Percentiles rank a stretch among this genome's conserved stretches.
Conservation (phyloP, 441 rosid genomes). For the Macaranga tanarius region DNA sequence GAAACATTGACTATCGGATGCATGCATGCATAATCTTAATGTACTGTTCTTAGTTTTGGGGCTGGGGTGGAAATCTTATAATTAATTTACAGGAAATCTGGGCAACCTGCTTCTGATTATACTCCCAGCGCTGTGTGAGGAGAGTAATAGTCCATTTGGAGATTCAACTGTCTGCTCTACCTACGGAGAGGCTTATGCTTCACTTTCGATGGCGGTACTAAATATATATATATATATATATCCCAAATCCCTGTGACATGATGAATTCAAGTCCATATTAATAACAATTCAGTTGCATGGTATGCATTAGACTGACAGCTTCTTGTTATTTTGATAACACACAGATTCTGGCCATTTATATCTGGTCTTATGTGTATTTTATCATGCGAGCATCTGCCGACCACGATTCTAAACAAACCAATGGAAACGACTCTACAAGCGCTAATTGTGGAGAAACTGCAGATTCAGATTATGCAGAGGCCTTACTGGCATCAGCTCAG, state of each 20-base stretch:
- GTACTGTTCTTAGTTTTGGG: too few species aligned
- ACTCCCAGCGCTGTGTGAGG: conserved; percentile 43
- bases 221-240: too few species aligned
- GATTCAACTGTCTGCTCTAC: conserved; percentile 28
- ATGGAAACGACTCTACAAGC: conserved; percentile 11
- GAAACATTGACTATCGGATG: too few species aligned
- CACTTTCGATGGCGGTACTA: conserved; percentile 51
- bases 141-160: conserved; percentile 41
- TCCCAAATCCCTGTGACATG: not conserved
- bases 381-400: conserved; percentile 33
- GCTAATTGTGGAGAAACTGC: conserved; percentile 6
- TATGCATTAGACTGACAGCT: too few species aligned
- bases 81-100: conserved; percentile 24
- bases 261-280: too few species aligned
- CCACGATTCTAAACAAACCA: not conserved
- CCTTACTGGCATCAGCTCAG: conserved; percentile 20
- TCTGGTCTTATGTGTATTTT: conserved; percentile 47
- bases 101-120: conserved; percentile 42
- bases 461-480: not conserved
- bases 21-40: too few species aligned
- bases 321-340: not conserved
- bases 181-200: conserved; percentile 39
- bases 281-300: too few species aligned
- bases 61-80: too few species aligned
- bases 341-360: conserved; percentile 43